Evolutionary conservation across 2,329 filamentous ascomycete species (phyloP).

Genomic region (Tothia fuscella): DNA sequence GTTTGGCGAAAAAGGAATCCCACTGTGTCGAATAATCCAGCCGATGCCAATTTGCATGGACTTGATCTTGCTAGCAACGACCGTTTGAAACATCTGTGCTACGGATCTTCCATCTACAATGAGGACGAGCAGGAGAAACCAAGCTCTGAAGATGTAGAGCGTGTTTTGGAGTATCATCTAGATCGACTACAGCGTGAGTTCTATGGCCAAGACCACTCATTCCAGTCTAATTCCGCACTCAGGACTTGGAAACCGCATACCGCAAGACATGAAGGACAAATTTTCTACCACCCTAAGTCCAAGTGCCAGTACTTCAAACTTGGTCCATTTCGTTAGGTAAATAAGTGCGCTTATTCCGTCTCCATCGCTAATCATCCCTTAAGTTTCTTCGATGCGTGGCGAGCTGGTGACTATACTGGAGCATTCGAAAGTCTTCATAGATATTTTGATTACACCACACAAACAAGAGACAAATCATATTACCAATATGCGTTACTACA

Average conservation of each 20-base stretch:
- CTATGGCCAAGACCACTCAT: too few relatives aligned
- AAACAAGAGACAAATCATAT: conserved; percentile 67
- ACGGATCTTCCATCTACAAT: conserved; percentile 33
- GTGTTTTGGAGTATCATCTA: conserved; percentile 76
- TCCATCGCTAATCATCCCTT: conserved; percentile 4
- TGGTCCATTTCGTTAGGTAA: conserved; percentile 64
- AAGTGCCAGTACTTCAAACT: conserved; percentile 55
- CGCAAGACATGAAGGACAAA: conserved; percentile 58
- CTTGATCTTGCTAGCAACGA: conserved; percentile 43
- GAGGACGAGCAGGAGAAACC: conserved; percentile 30
- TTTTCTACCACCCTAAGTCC: conserved; percentile 58
- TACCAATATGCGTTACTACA: conserved; percentile 95
- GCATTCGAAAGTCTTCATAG: conserved; percentile 85
- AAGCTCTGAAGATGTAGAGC: conserved; percentile 70
- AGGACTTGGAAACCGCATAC: conserved; percentile 69
- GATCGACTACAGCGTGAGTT: conserved; percentile 70
- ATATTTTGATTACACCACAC: conserved; percentile 95
- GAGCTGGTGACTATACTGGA: conserved; percentile 76
- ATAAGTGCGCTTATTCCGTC: background rate
- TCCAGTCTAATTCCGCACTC: conserved; percentile 8
- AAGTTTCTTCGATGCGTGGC: conserved; percentile 85
- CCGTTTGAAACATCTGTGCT: conserved; percentile 37
- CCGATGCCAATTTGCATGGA: conserved; percentile 50
- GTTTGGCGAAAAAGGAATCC: conserved; percentile 39
- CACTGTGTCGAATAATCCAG: conserved; percentile 22